Base-by-base conservation (phyloP, 2,329 filamentous ascomycete genomes). In the Aureobasidium sp. region DNA sequence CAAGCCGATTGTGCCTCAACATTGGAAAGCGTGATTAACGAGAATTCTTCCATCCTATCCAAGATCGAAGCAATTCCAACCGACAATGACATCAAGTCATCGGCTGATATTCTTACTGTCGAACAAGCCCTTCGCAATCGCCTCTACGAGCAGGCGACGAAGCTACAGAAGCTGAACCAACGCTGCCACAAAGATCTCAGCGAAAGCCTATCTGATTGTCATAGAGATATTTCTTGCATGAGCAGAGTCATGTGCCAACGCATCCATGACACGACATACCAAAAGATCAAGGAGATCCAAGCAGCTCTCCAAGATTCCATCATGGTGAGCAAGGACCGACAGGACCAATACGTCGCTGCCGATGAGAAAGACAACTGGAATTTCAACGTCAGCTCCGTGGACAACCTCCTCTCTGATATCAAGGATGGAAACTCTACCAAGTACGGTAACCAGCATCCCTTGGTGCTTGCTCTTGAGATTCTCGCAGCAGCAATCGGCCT, bases 401-500 rank as follows among this genome's bases (percentile, higher is more conserved):
- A 56, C 26, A 34, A 26, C 17, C 51, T 57, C 13, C 51, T 62
- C 10, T 29, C 52, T 13, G 51, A 32, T 1, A 55, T 37, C 20
- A 10, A 39, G 26, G 8, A 55, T 26, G 51, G 42, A 52, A 41
- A 39, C 23, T 32, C 29, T 3, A 39, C 26, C 9, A 34, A 58
- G 29, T 59, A 48, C 15, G 26, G 50, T 5, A 7, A 50, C 17
- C 66, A 69, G 26, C 69, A 67, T 55, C 67, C 68, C 69, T 36
- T 77, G 52, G 65, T 78, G 10, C 70, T 76, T 17, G 74, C 75
- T 3, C 68, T 81, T 3, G 72, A 78, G 44, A 70, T 77, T n/a
- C 71, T 83, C 13, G 68, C 78, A 3, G 70, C 75, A 34, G 64
- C 78, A 6, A 69, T 80, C 23, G 76, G 79, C 60, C 75, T 80